Evolutionary conservation across 2,329 filamentous ascomycete genomes (phyloP), one percentile per base, ranked within the genome.

Genomic region (Ceratocystis harringtonii): DNA sequence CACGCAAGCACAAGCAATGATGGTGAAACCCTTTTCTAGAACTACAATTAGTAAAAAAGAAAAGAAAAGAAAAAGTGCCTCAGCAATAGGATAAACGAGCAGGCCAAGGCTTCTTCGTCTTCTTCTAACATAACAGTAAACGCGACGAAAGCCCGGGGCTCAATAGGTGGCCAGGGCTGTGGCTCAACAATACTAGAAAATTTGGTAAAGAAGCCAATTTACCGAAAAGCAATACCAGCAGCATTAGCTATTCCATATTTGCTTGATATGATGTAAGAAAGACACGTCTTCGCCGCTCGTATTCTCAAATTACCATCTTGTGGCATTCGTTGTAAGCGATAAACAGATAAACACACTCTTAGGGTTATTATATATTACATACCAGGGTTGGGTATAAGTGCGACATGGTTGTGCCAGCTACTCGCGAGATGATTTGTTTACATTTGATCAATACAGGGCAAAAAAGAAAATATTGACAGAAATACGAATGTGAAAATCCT

Each of bases 231-330:
- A 30, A 57, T 17, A 15, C 25, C 6, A 32, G 28, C 52, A 30
- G 5, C 6, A 36, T 17, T 7, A 7, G 28, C 15, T 25, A 19
- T 12, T 3, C 3, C 5, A 19, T 22, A 0, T 1, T 4, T 57
- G 30, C 32, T 15, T 17, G 6, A 17, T 17, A 28, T 17, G 12
- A 30, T 30, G 12, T 17, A 17, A 32, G 25, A n/a, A 17, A 30
- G 28, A 58, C 55, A 28, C 55, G 55, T 19, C 28, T 28, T 36
- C 2, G 55, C 15, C 2, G 55, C 15, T 58, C 55, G 55, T 58
- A 58, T 58, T 58, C 55, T n/a, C 30, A 58, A 58, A 58, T 58
- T 58, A 36, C 28, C 3, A 58, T 58, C 28, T 58, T 58, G 55
- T 58, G 36, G 32, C 10, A 36, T 57, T 36, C 3, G 8, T 1